Evolutionary conservation across 2,329 filamentous ascomycete genomes (phyloP).

Genomic region (Alternaria sp.): DNA sequence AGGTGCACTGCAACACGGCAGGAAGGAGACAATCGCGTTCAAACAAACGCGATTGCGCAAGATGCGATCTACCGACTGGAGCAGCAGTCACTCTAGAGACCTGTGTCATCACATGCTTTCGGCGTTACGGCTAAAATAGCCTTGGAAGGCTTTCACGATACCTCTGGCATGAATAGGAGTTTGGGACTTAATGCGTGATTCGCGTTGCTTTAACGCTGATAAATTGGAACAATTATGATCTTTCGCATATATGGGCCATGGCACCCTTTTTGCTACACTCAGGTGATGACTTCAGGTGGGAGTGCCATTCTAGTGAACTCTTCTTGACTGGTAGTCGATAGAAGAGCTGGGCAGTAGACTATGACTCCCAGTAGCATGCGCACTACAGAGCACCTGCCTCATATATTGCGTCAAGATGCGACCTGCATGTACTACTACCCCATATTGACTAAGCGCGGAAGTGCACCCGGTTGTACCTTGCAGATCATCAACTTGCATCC

Average conservation of each 20-base stretch:
- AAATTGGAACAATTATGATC: slow-evolving; percentile 7
- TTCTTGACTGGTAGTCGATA: neutral
- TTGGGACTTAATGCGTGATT: slow-evolving; percentile 1
- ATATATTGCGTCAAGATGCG: neutral
- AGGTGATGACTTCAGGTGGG: neutral
- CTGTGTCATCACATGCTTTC: neutral
- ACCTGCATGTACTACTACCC: slow-evolving; percentile 7
- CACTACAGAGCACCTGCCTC: neutral
- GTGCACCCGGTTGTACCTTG: slow-evolving; percentile 20
- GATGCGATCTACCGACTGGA: neutral
- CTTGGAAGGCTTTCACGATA: slow-evolving; percentile 18
- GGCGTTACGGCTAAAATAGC: slow-evolving; percentile 24
- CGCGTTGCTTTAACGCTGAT: neutral
- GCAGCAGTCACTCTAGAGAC: neutral
- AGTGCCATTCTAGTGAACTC: neutral
- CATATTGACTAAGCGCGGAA: slow-evolving; percentile 26
- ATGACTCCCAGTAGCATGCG: neutral
- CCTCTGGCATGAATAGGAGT: slow-evolving; percentile 30
- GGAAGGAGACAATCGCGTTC: neutral
- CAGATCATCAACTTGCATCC: slow-evolving; percentile 17
- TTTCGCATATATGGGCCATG: neutral
- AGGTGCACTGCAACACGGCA: neutral
- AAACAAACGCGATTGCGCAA: neutral
- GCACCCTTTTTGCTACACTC: neutral
- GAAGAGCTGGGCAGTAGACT: neutral